These are phyloP conservation scores for Colletotrichum musae DNA, from an alignment of 2,329 filamentous ascomycete species.

Conservation along the genomic window DNA sequence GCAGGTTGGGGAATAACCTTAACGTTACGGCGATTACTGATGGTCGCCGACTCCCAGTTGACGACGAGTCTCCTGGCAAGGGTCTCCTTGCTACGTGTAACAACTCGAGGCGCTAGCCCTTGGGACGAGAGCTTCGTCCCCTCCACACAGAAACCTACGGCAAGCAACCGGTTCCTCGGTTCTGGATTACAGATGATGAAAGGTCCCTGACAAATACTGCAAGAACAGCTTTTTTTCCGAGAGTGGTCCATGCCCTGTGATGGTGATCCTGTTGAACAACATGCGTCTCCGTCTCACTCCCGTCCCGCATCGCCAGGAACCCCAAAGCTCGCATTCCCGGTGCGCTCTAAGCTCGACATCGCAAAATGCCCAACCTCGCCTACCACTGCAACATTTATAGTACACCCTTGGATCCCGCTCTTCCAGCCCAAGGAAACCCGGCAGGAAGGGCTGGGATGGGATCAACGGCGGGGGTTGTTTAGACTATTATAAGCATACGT, in stretches of 20 bases:
- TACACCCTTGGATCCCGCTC: not conserved
- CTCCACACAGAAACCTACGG: not conserved
- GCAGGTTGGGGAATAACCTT: conserved; percentile 12
- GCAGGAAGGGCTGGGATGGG: not conserved
- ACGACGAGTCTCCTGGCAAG: not conserved
- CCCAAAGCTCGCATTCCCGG: not conserved
- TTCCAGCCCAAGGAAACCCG: not conserved
- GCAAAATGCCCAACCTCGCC: not conserved
- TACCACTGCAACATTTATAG: no score
- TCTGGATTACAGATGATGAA: conserved; percentile 7
- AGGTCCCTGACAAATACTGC: conserved; percentile 10
- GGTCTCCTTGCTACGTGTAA: conserved; percentile 1
- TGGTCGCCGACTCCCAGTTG: not conserved
- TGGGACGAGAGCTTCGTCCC: conserved; percentile 12
- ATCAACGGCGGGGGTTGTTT: conserved; percentile 2
- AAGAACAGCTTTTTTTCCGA: not conserved
- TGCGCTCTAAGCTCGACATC: not conserved
- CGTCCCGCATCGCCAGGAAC: conserved; percentile 3
- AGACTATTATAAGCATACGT: conserved; percentile 23
- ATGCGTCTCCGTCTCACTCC: conserved; percentile 1
- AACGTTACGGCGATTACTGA: not conserved
- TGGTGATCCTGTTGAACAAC: not conserved
- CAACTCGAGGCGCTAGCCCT: not conserved
- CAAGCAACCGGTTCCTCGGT: conserved; percentile 3
- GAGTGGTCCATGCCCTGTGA: not conserved